Conservation (phyloP, 257 asterid genomes). For the Salvia splendens region DNA sequence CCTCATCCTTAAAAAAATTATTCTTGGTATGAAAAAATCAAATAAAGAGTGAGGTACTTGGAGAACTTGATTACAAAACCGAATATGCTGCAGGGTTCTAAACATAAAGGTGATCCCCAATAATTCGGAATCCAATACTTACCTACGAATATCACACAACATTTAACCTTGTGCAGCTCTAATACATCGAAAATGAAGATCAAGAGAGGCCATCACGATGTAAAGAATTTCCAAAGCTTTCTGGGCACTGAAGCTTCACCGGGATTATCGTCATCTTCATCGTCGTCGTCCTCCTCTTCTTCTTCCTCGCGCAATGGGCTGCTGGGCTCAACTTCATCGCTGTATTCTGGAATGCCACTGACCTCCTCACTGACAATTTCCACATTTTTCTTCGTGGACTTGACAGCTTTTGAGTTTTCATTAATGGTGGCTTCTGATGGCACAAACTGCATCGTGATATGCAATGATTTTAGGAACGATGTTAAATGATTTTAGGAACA, state of each 20-base stretch:
- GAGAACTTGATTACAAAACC: constrained; percentile 24
- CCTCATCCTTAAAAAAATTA: background rate
- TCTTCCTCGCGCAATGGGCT: constrained; percentile 44
- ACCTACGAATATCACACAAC: constrained; percentile 26
- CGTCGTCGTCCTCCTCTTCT: constrained; percentile 32
- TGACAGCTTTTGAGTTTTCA: constrained; percentile 31
- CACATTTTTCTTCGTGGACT: constrained; percentile 30
- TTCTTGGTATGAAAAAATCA: background rate
- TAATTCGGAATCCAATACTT: constrained; percentile 14
- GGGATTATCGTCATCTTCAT: constrained; percentile 43
- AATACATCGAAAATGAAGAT: background rate
- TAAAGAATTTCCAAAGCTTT: constrained; percentile 84
- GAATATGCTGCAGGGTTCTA: constrained; percentile 27
- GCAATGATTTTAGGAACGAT: constrained; percentile 11
- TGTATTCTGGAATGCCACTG: constrained; percentile 46
- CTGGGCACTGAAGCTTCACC: constrained; percentile 62
- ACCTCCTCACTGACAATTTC: constrained; percentile 47
- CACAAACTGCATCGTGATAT: constrained; percentile 47
- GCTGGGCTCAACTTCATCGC: constrained; percentile 45
- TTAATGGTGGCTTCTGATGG: constrained; percentile 31
- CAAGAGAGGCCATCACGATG: constrained; percentile 47
- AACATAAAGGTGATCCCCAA: constrained; percentile 5
- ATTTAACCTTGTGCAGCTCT: constrained; percentile 9
- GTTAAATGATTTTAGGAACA: background rate
- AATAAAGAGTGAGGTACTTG: background rate